Evolutionary conservation across 2,329 filamentous ascomycete species (phyloP), one percentile per base, ranked within the genome.

Genomic region (Cryphonectria naterciae): DNA sequence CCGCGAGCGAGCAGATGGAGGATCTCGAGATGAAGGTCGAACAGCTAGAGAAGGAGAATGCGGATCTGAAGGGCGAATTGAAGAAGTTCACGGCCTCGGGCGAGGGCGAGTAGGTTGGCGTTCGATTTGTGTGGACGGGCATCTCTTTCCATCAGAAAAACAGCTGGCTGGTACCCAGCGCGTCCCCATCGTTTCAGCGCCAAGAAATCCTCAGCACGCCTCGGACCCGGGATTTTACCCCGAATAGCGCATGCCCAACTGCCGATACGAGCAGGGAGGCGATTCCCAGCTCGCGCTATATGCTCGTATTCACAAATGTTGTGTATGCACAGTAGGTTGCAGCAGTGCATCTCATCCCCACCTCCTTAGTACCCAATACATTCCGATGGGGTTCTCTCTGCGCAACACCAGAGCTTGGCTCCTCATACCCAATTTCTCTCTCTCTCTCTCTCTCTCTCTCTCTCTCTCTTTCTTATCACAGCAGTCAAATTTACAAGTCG

Each of bases 1-100:
- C 88, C 11, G 89, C 89, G 1, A 81, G 87, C 49, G 89, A 92
- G 79, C 83, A 88, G 77, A 86, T 89, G 81, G 89, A 90, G 73
- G 83, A 84, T 13, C 79, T 92, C 54, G 82, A 87, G 73, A 79
- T 83, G 67, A 79, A 83, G 68, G 81, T 92, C 37, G 83, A 85
- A 65, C 79, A 83, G 37, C 79, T 91, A 11, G 85, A 87, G 75
- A 80, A 78, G 67, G 87, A 85, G 69, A 85, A 85, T 65, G 76
- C 72, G 1, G 77, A 76, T 5, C 76, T 83, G 67, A 77, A 72
- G 72, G 67, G 67, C 28, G 68, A 75, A 68, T 68, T 76, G 43
- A 72, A 63, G 22, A 58, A 66, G 25, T 32, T 52, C 46, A 56
- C 52, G 39, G 19, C 65, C 22, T 32, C 66, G 10, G 58, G 22